Evolutionary conservation across 306 rosid genomes (phyloP).

Genomic region (Carpinus fangiana): DNA sequence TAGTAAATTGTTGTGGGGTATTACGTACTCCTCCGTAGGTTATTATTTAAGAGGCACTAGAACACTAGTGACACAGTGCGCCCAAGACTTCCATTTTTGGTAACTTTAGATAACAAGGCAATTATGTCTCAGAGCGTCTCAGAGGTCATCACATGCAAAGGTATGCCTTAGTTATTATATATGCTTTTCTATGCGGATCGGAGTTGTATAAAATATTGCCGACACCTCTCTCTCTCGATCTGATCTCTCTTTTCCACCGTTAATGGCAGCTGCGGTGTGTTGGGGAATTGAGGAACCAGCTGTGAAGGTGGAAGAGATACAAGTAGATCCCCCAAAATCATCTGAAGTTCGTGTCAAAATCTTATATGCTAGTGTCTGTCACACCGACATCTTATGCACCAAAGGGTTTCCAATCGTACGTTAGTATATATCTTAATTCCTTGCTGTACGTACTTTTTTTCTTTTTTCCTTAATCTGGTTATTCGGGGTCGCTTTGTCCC

Average conservation of each 20-base stretch:
- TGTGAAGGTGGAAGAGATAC: slow-evolving; percentile 55
- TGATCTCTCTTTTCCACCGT: background rate
- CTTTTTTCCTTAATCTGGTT: too few relatives aligned
- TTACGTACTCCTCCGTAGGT: too few relatives aligned
- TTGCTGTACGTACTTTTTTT: too few relatives aligned
- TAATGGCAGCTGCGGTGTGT: slow-evolving; percentile 50
- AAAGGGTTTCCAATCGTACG: slow-evolving; percentile 36
- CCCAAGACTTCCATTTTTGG: too few relatives aligned
- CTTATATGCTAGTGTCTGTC: slow-evolving; percentile 61
- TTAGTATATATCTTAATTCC: slow-evolving; percentile 2
- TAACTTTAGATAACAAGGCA: background rate
- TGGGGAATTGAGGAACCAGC: slow-evolving; percentile 46
- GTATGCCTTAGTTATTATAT: background rate
- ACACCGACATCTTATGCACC: slow-evolving; percentile 38
- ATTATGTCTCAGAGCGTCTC: background rate
- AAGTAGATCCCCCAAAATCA: slow-evolving; percentile 54
- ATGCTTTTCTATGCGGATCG: background rate
- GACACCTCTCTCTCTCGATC: too few relatives aligned
- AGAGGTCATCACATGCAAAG: background rate
- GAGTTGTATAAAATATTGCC: background rate
- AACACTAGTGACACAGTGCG: too few relatives aligned
- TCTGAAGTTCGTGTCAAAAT: slow-evolving; percentile 54
- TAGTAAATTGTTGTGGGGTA: too few relatives aligned
- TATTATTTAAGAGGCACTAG: too few relatives aligned
- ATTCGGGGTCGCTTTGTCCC: too few relatives aligned